These are phyloP conservation scores for Ziziphus jujuba DNA, from an alignment of 306 rosid species.

Conservation along the genomic window DNA sequence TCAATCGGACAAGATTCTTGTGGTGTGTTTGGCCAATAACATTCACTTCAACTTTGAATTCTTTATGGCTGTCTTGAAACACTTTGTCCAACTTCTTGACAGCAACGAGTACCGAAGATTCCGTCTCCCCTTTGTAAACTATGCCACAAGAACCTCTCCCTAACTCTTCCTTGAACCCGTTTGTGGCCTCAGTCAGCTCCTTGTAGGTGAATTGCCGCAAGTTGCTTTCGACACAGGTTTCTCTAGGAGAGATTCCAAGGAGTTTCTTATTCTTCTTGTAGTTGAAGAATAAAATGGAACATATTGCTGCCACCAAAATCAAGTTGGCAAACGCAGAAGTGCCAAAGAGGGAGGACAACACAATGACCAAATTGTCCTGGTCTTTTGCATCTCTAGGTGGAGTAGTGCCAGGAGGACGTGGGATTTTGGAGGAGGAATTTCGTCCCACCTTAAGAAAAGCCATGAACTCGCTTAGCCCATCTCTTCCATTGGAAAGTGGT, in stretches of 20 bases:
- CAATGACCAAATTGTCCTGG: neutral
- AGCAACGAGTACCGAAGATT: neutral
- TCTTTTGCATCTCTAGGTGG: neutral
- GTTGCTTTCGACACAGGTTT: neutral
- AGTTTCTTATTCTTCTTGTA: conserved; percentile 2
- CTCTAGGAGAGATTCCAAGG: neutral
- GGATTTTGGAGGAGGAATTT: neutral
- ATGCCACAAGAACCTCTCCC: conserved; percentile 31
- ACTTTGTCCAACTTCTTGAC: conserved; percentile 21
- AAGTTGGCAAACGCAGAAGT: conserved; percentile 25
- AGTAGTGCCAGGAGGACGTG: neutral
- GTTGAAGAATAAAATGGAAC: neutral
- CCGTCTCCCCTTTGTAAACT: conserved; percentile 4
- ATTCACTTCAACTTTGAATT: conserved; percentile 20
- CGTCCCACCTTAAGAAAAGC: neutral
- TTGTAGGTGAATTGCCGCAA: conserved; percentile 11
- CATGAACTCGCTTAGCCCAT: neutral
- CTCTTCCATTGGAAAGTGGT: conserved; percentile 15
- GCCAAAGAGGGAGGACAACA: conserved; percentile 7
- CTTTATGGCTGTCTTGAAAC: conserved; percentile 13
- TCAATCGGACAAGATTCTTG: conserved; percentile 29
- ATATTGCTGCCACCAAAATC: conserved; percentile 8
- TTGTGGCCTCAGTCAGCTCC: conserved; percentile 32
- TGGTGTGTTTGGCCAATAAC: conserved; percentile 30
- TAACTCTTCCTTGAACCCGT: conserved; percentile 33